Conservation (phyloP, 1,284 basidiomycete species). For the Leucoagaricus sp. region DNA sequence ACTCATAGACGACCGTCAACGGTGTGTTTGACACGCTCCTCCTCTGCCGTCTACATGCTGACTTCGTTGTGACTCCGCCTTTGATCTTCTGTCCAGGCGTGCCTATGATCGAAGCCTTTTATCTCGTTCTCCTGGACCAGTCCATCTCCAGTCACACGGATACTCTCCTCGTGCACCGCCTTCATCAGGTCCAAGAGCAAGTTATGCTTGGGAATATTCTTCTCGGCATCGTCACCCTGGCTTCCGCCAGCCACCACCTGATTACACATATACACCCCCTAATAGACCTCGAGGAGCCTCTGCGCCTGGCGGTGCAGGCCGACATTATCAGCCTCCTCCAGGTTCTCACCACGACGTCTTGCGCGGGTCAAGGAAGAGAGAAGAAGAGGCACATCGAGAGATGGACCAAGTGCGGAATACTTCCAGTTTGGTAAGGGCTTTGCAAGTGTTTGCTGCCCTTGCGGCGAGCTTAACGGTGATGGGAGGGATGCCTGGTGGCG, state of each 20-base stretch:
- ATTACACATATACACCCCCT: conserved; percentile 9
- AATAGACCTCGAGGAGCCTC: conserved; percentile 4
- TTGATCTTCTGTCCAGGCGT: conserved; percentile 28
- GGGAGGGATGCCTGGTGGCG: conserved; percentile 21
- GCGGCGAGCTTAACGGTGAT: conserved; percentile 25
- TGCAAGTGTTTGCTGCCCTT: conserved; percentile 32
- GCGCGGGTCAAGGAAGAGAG: conserved; percentile 23
- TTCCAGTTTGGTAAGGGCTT: conserved; percentile 29
- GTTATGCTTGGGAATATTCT: conserved; percentile 37
- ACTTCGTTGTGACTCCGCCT: neutral
- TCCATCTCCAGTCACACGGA: conserved; percentile 16
- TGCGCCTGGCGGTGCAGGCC: conserved; percentile 6
- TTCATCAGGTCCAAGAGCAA: conserved; percentile 30
- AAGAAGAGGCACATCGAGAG: conserved; percentile 29
- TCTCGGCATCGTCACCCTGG: conserved; percentile 20
- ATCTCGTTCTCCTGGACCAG: conserved; percentile 22
- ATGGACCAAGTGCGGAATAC: conserved; percentile 33
- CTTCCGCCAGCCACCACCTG: conserved; percentile 13
- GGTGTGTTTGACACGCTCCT: conserved; percentile 25
- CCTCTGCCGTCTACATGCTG: neutral
- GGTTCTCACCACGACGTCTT: conserved; percentile 24
- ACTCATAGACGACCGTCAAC: conserved; percentile 41
- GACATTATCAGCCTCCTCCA: conserved; percentile 20
- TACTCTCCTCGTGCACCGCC: conserved; percentile 30
- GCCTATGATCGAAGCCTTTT: conserved; percentile 41